phyloP scores from a whole-genome alignment of 108 stramenopile genomes.

The Cylindrotheca closterium region DNA sequence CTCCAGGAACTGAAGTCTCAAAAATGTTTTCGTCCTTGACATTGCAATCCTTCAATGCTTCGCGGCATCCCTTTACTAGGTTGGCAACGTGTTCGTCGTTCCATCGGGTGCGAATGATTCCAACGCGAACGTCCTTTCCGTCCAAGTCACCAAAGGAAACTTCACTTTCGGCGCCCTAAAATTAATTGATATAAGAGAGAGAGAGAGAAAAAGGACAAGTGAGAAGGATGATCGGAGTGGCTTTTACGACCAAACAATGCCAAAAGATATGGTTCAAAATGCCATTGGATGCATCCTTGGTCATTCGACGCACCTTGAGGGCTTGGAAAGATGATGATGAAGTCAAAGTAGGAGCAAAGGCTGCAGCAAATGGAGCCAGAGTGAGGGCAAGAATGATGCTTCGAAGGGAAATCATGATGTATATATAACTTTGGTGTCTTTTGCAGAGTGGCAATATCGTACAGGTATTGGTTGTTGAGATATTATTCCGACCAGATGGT shows the following conservation, averaged over 20 bases:
- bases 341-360: constrained; percentile 2
- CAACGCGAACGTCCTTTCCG: constrained; percentile 73
- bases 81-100: constrained; percentile 86
- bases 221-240: too few relatives aligned
- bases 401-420: background rate
- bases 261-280: too few relatives aligned
- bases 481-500: too few relatives aligned
- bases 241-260: too few relatives aligned
- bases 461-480: too few relatives aligned
- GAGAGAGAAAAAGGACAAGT: background rate
- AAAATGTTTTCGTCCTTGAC: constrained; percentile 85
- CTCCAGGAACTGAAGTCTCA: constrained; percentile 94
- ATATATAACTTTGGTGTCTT: background rate
- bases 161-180: constrained; percentile 78
- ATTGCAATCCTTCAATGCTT: constrained; percentile 80
- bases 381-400: background rate
- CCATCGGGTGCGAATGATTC: constrained; percentile 88
- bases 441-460: too few relatives aligned
- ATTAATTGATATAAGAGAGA: background rate
- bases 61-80: constrained; percentile 69
- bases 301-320: constrained; percentile 1
- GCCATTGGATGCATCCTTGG: too few relatives aligned
- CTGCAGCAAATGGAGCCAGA: background rate
- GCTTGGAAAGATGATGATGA: background rate
- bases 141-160: constrained; percentile 79